phyloP scores from a whole-genome alignment of 2,329 filamentous ascomycete species.

The Lecanicillium sp. region DNA sequence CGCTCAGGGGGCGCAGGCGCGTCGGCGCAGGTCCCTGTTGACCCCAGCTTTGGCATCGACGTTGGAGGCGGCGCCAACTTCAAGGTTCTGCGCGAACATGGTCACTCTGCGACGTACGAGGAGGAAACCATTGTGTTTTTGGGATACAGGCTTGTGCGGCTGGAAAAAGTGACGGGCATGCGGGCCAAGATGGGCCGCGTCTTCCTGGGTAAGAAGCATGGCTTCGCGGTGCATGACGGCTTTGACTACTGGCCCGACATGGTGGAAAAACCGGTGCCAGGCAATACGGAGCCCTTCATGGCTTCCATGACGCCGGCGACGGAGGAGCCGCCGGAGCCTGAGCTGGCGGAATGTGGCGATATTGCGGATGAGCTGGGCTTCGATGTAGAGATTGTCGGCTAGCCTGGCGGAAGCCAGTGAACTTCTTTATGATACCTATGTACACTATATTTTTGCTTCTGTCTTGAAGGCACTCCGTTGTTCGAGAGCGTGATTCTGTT shows the following conservation, averaged over 20 bases:
- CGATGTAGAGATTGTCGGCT: slow-evolving; percentile 10
- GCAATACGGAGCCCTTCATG: slow-evolving; percentile 15
- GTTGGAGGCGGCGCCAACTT: slow-evolving; percentile 12
- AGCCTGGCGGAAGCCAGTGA: background rate
- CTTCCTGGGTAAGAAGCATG: slow-evolving; percentile 38
- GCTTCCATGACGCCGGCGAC: slow-evolving; percentile 3
- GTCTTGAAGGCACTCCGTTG: too few species aligned
- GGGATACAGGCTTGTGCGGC: slow-evolving; percentile 17
- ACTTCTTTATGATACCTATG: background rate
- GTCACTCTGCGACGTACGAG: slow-evolving; percentile 16
- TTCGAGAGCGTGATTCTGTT: too few species aligned
- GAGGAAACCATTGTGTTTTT: slow-evolving; percentile 21
- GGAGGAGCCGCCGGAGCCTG: slow-evolving; percentile 7
- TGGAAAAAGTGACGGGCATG: slow-evolving; percentile 18
- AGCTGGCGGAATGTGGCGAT: slow-evolving; percentile 8
- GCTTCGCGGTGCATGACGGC: slow-evolving; percentile 17
- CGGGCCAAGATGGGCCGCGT: slow-evolving; percentile 20
- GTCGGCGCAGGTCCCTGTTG: slow-evolving; percentile 12
- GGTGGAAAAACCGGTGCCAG: slow-evolving; percentile 16
- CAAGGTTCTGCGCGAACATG: slow-evolving; percentile 15
- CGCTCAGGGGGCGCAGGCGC: slow-evolving; percentile 10
- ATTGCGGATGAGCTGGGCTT: slow-evolving; percentile 11
- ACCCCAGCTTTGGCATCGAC: slow-evolving; percentile 13
- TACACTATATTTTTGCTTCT: background rate
- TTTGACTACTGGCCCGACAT: slow-evolving; percentile 20